These are phyloP conservation scores for Xylaria palmicola DNA, from an alignment of 495 filamentous ascomycete species.

Conservation along the genomic window DNA sequence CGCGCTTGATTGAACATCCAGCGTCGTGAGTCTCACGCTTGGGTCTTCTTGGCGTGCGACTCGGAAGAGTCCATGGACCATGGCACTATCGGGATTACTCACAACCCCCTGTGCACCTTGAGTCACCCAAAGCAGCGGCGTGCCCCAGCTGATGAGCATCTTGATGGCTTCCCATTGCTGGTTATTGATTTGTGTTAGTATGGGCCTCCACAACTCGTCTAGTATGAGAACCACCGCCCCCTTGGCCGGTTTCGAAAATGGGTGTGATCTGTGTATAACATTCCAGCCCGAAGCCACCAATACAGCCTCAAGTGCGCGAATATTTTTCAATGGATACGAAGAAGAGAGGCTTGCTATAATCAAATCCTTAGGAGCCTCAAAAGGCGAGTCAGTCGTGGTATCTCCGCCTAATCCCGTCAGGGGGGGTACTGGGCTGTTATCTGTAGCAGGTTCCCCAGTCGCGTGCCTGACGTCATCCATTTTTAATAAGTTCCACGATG, in stretches of 20 bases:
- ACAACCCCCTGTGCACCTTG: constrained; percentile 29
- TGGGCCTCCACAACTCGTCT: background rate
- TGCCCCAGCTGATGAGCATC: background rate
- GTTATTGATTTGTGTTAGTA: background rate
- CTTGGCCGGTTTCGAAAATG: background rate
- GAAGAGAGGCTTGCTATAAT: too few relatives aligned
- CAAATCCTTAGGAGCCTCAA: too few relatives aligned
- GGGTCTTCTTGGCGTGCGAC: constrained; percentile 26
- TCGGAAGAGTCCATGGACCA: constrained; percentile 30
- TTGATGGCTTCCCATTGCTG: background rate
- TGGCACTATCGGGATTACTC: constrained; percentile 25
- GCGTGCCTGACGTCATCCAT: too few relatives aligned
- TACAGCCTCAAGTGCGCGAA: too few relatives aligned
- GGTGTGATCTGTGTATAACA: background rate
- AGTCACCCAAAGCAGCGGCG: constrained; percentile 34
- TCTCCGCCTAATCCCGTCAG: too few relatives aligned
- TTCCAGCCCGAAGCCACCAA: background rate
- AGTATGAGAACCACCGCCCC: background rate
- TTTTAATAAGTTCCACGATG: too few relatives aligned
- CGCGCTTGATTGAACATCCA: background rate
- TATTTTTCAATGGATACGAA: too few relatives aligned
- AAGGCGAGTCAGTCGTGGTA: too few relatives aligned
- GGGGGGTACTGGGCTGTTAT: too few relatives aligned
- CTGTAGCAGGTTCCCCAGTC: too few relatives aligned
- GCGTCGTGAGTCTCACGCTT: background rate